Percentiles rank a stretch among this genome's conserved stretches.
These are phyloP conservation scores for Alternaria conjuncta DNA, from an alignment of 2,329 filamentous ascomycete species.

Conservation along the genomic window DNA sequence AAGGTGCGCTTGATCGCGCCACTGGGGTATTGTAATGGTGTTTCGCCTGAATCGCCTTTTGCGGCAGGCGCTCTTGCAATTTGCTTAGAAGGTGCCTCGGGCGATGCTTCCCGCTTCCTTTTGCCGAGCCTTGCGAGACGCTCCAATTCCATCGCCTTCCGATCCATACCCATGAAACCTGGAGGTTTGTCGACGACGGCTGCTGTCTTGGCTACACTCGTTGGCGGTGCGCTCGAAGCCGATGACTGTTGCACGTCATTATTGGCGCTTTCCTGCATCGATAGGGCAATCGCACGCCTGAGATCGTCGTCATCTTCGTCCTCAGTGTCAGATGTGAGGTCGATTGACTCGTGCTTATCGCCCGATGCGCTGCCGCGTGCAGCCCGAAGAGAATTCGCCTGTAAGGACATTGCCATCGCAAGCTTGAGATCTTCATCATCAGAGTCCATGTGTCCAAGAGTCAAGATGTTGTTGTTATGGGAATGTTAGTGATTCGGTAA, in stretches of 20 bases:
- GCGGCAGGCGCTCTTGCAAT: neutral
- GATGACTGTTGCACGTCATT: neutral
- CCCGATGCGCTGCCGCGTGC: neutral
- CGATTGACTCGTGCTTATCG: conserved; percentile 13
- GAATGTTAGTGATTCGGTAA: neutral
- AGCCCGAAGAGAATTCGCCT: conserved; percentile 17
- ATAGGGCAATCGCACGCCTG: conserved; percentile 37
- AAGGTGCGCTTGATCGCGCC: conserved; percentile 85
- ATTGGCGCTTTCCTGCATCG: conserved; percentile 20
- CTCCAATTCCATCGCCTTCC: conserved; percentile 85
- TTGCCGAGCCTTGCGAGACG: conserved; percentile 71
- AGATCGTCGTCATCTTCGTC: conserved; percentile 32
- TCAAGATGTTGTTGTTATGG: conserved; percentile 1
- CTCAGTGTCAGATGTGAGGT: conserved; percentile 26
- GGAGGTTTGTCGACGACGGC: neutral
- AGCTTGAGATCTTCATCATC: conserved; percentile 38
- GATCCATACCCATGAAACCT: conserved; percentile 65
- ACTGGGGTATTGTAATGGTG: conserved; percentile 54
- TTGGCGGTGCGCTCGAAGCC: neutral
- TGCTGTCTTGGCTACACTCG: neutral
- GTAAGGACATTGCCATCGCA: conserved; percentile 40
- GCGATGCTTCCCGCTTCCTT: conserved; percentile 64
- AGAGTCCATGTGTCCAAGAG: conserved; percentile 27
- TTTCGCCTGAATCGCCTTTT: neutral
- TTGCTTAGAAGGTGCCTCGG: conserved; percentile 39